Evolutionary conservation across 1,139 yeast genomes (phyloP).

Genomic region (Lodderomyces elongisporus): DNA sequence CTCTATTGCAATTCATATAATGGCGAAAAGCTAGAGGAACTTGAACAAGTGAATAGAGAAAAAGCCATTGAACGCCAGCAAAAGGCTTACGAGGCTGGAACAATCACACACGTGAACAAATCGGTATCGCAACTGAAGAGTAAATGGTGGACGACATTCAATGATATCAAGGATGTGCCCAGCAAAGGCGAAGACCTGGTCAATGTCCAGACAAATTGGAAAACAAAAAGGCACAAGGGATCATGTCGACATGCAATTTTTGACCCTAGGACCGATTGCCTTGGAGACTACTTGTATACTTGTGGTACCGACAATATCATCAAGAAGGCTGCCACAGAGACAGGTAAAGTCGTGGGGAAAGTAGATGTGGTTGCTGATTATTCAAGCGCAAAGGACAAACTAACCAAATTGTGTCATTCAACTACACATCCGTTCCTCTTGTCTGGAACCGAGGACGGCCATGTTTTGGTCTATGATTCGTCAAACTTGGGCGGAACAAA

Average conservation of each 20-base stretch:
- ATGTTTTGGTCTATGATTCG: constrained; percentile 58
- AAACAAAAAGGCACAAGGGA: constrained; percentile 85
- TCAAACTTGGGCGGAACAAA: constrained; percentile 32
- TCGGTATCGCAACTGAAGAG: constrained; percentile 37
- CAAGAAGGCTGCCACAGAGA: constrained; percentile 65
- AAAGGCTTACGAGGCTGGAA: constrained; percentile 26
- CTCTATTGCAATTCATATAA: constrained; percentile 55
- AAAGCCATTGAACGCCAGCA: constrained; percentile 17
- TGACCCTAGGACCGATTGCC: constrained; percentile 43
- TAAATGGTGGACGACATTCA: constrained; percentile 48
- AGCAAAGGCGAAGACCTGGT: constrained; percentile 24
- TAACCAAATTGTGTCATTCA: constrained; percentile 62
- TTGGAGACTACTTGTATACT: constrained; percentile 56
- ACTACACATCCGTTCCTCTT: constrained; percentile 61
- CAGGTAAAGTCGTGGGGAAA: constrained; percentile 74
- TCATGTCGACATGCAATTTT: constrained; percentile 74
- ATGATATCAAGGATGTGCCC: constrained; percentile 28
- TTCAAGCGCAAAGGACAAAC: constrained; percentile 26
- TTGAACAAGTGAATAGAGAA: constrained; percentile 21
- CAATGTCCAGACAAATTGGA: constrained; percentile 48
- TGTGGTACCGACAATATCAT: constrained; percentile 78
- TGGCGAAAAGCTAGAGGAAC: constrained; percentile 36
- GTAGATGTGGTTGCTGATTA: constrained; percentile 25
- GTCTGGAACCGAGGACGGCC: constrained; percentile 79
- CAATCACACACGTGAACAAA: constrained; percentile 22